phyloP scores from a whole-genome alignment of 129 eudicot species.

The Centella asiatica region DNA sequence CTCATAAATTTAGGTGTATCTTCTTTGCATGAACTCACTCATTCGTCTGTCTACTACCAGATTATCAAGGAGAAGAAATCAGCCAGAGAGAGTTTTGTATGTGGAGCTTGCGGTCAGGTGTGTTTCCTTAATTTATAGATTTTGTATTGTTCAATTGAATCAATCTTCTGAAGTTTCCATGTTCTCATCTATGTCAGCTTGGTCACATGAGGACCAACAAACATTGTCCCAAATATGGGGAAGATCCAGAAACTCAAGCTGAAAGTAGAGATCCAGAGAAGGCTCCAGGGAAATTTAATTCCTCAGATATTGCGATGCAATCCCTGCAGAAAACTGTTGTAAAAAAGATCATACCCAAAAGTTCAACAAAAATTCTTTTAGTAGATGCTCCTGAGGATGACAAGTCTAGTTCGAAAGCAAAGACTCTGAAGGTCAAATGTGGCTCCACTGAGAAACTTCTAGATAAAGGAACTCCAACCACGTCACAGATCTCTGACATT shows the following conservation, averaged over 20 bases:
- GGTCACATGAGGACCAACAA: constrained; percentile 98
- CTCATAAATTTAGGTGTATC: not conserved
- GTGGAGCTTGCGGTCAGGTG: constrained; percentile 99
- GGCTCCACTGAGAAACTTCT: constrained; percentile 46
- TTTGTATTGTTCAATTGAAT: not conserved
- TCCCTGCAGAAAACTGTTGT: constrained; percentile 40
- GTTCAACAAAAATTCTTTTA: constrained; percentile 37
- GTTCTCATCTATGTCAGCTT: constrained; percentile 34
- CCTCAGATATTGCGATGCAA: constrained; percentile 33
- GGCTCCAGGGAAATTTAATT: constrained; percentile 27
- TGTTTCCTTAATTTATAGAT: constrained; percentile 14
- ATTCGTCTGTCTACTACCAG: constrained; percentile 30
- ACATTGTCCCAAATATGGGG: constrained; percentile 85
- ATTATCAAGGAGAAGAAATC: constrained; percentile 76
- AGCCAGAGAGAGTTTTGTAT: constrained; percentile 82
- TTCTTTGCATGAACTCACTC: not conserved
- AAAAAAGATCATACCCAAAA: constrained; percentile 48
- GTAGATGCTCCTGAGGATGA: constrained; percentile 75
- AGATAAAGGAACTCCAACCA: constrained; percentile 53
- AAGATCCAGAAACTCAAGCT: constrained; percentile 44
- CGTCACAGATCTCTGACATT: constrained; percentile 61
- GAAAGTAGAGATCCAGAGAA: constrained; percentile 60
- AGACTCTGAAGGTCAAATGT: constrained; percentile 74
- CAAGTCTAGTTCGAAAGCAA: constrained; percentile 49
- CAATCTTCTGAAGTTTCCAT: not conserved